Percentiles rank a stretch among this genome's conserved stretches.
Evolutionary conservation across 163 green algal species (phyloP).

Genomic region (Trebouxia gelatinosa): DNA sequence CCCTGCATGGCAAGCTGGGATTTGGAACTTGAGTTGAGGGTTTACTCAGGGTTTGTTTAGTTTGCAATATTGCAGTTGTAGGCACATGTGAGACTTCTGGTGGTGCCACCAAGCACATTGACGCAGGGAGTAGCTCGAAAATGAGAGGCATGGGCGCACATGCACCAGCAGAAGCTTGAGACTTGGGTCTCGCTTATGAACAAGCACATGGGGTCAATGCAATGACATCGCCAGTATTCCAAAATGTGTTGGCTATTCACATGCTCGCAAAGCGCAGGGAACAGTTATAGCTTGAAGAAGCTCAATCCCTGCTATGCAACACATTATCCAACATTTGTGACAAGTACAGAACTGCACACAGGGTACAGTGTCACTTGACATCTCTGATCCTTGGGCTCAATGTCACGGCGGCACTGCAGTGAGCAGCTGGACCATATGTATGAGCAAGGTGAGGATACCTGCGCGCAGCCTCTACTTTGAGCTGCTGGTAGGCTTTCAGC

Average conservation of each 20-base stretch:
- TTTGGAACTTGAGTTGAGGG: background rate
- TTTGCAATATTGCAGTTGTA: background rate
- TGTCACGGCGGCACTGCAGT: no score
- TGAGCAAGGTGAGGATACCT: conserved; percentile 2
- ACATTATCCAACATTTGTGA: background rate
- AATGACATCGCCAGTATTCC: background rate
- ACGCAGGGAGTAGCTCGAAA: background rate
- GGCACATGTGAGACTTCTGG: background rate
- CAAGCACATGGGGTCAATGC: no score
- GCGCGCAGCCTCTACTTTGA: conserved; percentile 58
- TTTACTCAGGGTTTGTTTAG: no score
- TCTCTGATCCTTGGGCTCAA: no score
- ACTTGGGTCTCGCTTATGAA: background rate
- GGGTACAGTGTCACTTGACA: background rate
- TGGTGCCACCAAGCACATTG: background rate
- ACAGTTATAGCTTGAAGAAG: background rate
- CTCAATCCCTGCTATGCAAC: background rate
- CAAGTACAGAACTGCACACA: background rate
- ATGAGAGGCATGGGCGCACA: no score
- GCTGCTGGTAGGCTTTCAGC: conserved; percentile 73
- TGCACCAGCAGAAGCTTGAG: background rate
- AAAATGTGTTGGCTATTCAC: background rate
- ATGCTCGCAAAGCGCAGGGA: background rate
- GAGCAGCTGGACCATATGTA: no score
- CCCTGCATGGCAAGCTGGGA: conserved; percentile 42